A percentile compares a stretch with the other conserved stretches of the same genome.
These are phyloP conservation scores for Populus deltoides DNA, from an alignment of 345 rosid species.

Conservation along the genomic window DNA sequence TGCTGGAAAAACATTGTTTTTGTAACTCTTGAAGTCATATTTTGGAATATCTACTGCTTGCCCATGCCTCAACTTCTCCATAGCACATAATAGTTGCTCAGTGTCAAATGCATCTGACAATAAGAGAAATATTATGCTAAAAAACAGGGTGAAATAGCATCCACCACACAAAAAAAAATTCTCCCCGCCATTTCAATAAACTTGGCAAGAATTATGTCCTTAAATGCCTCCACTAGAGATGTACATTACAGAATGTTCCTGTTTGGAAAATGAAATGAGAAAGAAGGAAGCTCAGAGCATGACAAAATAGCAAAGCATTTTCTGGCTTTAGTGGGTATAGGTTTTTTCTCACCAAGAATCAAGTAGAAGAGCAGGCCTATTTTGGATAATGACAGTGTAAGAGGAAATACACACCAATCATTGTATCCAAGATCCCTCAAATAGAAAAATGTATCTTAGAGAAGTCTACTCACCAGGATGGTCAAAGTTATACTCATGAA, in stretches of 20 bases:
- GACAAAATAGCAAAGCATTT: not conserved
- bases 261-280: conserved; percentile 1
- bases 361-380: not conserved
- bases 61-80: conserved; percentile 86
- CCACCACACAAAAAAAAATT: not conserved
- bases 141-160: not conserved
- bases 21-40: conserved; percentile 85
- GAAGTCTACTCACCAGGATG: conserved; percentile 84
- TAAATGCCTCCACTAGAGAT: not conserved
- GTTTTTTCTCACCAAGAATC: too few species aligned
- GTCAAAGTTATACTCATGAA: conserved; percentile 97
- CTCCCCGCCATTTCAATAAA: conserved; percentile 9
- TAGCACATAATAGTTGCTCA: conserved; percentile 62
- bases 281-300: not conserved
- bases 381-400: not conserved
- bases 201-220: too few species aligned
- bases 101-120: conserved; percentile 91
- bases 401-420: not conserved
- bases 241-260: not conserved
- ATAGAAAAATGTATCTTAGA: conserved; percentile 7
- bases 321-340: too few species aligned
- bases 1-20: conserved; percentile 26
- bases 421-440: not conserved
- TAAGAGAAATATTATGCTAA: conserved; percentile 18
- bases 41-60: conserved; percentile 91